Evolutionary conservation across 2,329 filamentous ascomycete species (phyloP).

Genomic region (Cytospora piceicola): DNA sequence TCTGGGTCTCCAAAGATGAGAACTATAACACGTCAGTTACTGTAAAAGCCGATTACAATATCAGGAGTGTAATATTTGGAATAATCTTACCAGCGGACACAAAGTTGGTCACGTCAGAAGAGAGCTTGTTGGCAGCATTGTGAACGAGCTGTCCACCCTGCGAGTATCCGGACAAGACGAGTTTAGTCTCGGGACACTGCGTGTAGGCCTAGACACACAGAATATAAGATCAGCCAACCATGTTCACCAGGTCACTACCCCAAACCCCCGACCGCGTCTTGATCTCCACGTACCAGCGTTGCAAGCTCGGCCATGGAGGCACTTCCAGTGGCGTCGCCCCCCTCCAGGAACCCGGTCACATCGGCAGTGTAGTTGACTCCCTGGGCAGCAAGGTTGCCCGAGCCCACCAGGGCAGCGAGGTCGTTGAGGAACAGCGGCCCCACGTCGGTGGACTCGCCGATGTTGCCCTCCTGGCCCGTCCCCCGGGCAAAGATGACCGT

Average conservation of each 20-base stretch:
- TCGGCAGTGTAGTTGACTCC: conserved; percentile 37
- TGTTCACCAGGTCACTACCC: neutral
- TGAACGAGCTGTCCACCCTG: conserved; percentile 40
- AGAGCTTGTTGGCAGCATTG: conserved; percentile 35
- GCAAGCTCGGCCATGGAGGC: conserved; percentile 25
- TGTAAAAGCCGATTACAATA: neutral
- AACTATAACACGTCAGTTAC: conserved; percentile 14
- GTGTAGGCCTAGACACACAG: conserved; percentile 18
- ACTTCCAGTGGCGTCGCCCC: conserved; percentile 34
- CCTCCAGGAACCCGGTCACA: conserved; percentile 35
- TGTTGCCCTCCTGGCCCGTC: conserved; percentile 28
- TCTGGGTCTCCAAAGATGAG: conserved; percentile 38
- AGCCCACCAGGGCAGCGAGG: conserved; percentile 30
- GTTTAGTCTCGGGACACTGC: conserved; percentile 45
- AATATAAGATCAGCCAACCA: neutral
- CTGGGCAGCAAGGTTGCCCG: conserved; percentile 33
- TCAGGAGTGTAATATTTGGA: neutral
- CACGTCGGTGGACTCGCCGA: conserved; percentile 29
- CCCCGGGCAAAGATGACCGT: conserved; percentile 29
- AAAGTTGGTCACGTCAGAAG: conserved; percentile 30
- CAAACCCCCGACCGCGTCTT: neutral
- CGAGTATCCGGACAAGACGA: conserved; percentile 47
- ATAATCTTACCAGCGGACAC: conserved; percentile 25
- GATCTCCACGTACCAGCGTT: conserved; percentile 1
- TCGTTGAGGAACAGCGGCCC: conserved; percentile 36